phyloP scores from a whole-genome alignment of 2,329 filamentous ascomycete genomes.

The Fusarium zealandicum region DNA sequence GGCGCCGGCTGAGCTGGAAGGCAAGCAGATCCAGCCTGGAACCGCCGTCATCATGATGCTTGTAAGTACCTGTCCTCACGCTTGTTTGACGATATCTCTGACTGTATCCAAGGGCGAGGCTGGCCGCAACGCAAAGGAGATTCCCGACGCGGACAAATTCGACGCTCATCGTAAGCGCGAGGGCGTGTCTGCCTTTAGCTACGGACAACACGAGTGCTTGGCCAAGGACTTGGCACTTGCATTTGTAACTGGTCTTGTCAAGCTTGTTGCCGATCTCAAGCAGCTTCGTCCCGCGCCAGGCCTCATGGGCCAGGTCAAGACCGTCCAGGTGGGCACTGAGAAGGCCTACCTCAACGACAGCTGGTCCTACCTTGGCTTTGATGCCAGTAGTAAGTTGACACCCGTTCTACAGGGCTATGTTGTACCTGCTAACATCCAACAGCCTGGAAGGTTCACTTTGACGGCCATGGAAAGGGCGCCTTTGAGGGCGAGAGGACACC shows the following conservation, averaged over 20 bases:
- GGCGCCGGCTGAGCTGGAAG: conserved; percentile 47
- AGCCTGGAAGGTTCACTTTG: conserved; percentile 49
- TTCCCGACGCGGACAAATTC: conserved; percentile 51
- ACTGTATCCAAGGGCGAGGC: conserved; percentile 45
- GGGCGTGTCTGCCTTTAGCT: conserved; percentile 53
- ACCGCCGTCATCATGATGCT: conserved; percentile 51
- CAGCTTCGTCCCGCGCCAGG: conserved; percentile 55
- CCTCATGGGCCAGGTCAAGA: conserved; percentile 55
- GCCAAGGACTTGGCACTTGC: conserved; percentile 51
- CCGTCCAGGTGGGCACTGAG: conserved; percentile 49
- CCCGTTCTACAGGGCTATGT: rapidly evolving
- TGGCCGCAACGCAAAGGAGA: conserved; percentile 48
- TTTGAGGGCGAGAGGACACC: conserved; percentile 45
- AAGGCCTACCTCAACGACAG: conserved; percentile 56
- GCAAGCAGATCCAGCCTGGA: conserved; percentile 49
- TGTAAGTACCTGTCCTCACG: conserved; percentile 39
- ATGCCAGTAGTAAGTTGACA: conserved; percentile 54
- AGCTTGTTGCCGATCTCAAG: conserved; percentile 52
- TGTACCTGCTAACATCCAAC: conserved; percentile 29
- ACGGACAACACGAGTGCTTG: conserved; percentile 56
- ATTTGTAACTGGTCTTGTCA: conserved; percentile 53
- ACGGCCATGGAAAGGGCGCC: conserved; percentile 47
- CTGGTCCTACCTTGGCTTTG: conserved; percentile 55
- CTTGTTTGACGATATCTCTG: background rate
- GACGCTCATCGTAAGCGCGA: conserved; percentile 51